Conservation (phyloP, 2,329 filamentous ascomycete species). For the Colletotrichum gigasporum region DNA sequence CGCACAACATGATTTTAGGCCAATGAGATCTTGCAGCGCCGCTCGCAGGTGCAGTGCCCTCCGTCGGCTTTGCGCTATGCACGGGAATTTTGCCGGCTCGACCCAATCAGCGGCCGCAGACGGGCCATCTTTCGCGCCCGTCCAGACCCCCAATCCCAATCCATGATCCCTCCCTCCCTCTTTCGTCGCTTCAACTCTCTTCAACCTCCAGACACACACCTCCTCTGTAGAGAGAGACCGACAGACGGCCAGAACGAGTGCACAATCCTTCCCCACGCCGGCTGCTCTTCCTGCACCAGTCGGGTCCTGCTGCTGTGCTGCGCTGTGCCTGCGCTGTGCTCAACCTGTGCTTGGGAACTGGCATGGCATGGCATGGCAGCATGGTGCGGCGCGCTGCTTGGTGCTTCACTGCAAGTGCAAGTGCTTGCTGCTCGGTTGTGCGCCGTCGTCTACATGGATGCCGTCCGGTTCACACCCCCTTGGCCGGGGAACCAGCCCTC, state of each 20-base stretch:
- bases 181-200: slow-evolving; percentile 8
- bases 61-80: slow-evolving; percentile 20
- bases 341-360: not conserved
- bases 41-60: not conserved
- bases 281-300: slow-evolving; percentile 13
- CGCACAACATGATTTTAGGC: slow-evolving; percentile 40
- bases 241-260: not conserved
- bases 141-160: not conserved
- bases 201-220: not conserved
- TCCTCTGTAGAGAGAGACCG: not conserved
- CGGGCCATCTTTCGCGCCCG: slow-evolving; percentile 26
- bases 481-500: slow-evolving; percentile 19
- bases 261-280: slow-evolving; percentile 11
- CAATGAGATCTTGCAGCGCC: slow-evolving; percentile 36
- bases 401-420: slow-evolving; percentile 27
- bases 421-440: slow-evolving; percentile 22
- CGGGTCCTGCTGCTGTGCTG: slow-evolving; percentile 17
- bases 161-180: not conserved
- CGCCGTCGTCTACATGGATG: slow-evolving; percentile 23
- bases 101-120: slow-evolving; percentile 11
- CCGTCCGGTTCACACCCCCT: slow-evolving; percentile 10
- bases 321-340: slow-evolving; percentile 26
- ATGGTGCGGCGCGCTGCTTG: slow-evolving; percentile 8
- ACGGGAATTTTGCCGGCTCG: slow-evolving; percentile 2
- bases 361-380: not conserved